Evolutionary conservation across 1,284 basidiomycete genomes (phyloP).

Genomic region (Boletus calvinii): DNA sequence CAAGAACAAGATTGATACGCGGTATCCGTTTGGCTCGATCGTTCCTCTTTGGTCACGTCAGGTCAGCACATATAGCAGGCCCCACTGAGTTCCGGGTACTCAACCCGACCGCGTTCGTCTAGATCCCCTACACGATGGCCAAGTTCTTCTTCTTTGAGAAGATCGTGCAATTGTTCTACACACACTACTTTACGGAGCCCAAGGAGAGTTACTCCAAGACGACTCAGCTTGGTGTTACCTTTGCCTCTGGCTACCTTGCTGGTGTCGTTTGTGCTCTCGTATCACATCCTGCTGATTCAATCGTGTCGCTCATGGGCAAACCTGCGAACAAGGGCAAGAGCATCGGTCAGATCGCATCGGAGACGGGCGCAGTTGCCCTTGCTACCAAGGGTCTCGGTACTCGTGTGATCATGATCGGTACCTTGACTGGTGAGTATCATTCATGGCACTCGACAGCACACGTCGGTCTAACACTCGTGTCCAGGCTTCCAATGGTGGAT

Average conservation of each 20-base stretch:
- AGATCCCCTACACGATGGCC: slow-evolving; percentile 83
- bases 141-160: slow-evolving; percentile 86
- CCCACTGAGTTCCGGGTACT: too few relatives aligned
- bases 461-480: too few relatives aligned
- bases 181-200: slow-evolving; percentile 68
- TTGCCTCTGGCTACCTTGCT: slow-evolving; percentile 79
- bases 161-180: slow-evolving; percentile 77
- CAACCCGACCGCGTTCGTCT: too few relatives aligned
- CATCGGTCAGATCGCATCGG: slow-evolving; percentile 61
- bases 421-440: slow-evolving; percentile 52
- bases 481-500: slow-evolving; percentile 87
- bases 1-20: slow-evolving; percentile 60
- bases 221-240: slow-evolving; percentile 79
- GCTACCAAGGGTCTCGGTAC: slow-evolving; percentile 80
- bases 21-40: slow-evolving; percentile 79
- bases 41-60: slow-evolving; percentile 83
- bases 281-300: slow-evolving; percentile 78
- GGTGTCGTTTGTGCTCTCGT: slow-evolving; percentile 82
- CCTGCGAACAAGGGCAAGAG: slow-evolving; percentile 74
- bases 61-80: slow-evolving; percentile 34
- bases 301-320: slow-evolving; percentile 81
- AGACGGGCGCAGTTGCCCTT: slow-evolving; percentile 60
- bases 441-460: too few relatives aligned
- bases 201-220: slow-evolving; percentile 69
- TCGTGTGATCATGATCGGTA: slow-evolving; percentile 79